Base-by-base conservation (phyloP, 768 basidiomycete species). In the Suillus brevipes region DNA sequence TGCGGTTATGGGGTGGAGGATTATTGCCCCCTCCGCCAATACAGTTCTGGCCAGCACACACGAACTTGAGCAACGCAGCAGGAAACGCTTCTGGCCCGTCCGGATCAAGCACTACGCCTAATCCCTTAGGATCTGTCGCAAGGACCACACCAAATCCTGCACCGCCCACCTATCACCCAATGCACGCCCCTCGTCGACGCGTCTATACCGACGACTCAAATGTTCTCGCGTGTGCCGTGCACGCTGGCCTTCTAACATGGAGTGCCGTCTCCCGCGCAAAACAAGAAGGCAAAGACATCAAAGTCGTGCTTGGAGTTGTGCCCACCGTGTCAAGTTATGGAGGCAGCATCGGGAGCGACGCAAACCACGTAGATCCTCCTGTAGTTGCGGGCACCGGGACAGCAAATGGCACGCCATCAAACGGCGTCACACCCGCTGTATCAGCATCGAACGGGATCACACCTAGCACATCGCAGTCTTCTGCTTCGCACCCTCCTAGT, bases 161-260 rank as follows among this genome's bases (percentile, higher is more conserved):
- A 62, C 62, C 64, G 6, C 66, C 72, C 18, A 63, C 62, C n/a
- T 66, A 62, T 52, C 64, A 63, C 25, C 69, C 68, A 1, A 72
- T 70, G 56, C 71, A 70, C 59, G 70, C 72, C 9, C 75, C 81
- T 36, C 77, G 77, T 40, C 78, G 86, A n/a, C 78, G 87, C 56
- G 81, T 91, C 42, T 92, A 92, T 76, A 92, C 90, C 0, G 90
- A 92, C 75, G 90, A 92, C 75, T 90, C 89, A 10, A 88, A 91
- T 69, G 71, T 91, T 60, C 85, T 90, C 70, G 71, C 88, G 47
- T 89, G 88, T 63, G 89, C 88, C 2, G 75, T 92, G 55, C 90
- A 92, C 68, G 81, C 89, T 0, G 90, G 90, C 8, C 72, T 78
- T 57, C 71, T 83, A 40, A 76, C 77, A 18, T 84, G 83, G 83